Evolutionary conservation across 768 basidiomycete genomes (phyloP).

Genomic region (Infundibulicybe gibba): DNA sequence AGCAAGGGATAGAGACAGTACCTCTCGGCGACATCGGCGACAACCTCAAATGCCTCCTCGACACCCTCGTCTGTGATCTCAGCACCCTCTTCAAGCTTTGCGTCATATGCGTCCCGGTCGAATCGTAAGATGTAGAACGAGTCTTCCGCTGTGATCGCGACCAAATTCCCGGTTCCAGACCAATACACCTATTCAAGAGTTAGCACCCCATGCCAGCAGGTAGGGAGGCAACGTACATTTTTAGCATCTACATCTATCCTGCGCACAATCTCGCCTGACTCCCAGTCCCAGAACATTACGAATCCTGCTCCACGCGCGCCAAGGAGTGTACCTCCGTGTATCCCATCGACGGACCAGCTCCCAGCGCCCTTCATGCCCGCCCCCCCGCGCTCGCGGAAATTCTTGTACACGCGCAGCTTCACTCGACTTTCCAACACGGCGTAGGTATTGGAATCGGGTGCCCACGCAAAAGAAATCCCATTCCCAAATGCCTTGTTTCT

Average conservation of each 20-base stretch:
- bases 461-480: slow-evolving; percentile 95
- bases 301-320: slow-evolving; percentile 86
- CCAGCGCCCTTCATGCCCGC: slow-evolving; percentile 75
- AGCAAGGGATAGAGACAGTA: slow-evolving; percentile 21
- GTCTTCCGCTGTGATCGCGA: slow-evolving; percentile 85
- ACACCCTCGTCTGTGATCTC: slow-evolving; percentile 89
- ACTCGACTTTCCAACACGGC: slow-evolving; percentile 87
- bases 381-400: slow-evolving; percentile 82
- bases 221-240: slow-evolving; percentile 50
- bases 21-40: slow-evolving; percentile 86
- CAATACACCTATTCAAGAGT: slow-evolving; percentile 62
- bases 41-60: slow-evolving; percentile 93
- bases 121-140: slow-evolving; percentile 92
- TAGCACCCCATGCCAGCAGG: slow-evolving; percentile 1
- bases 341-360: slow-evolving; percentile 78
- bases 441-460: slow-evolving; percentile 93
- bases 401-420: slow-evolving; percentile 85
- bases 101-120: slow-evolving; percentile 83
- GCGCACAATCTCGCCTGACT: slow-evolving; percentile 89
- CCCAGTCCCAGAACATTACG: slow-evolving; percentile 99
- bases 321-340: slow-evolving; percentile 85
- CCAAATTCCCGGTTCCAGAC: slow-evolving; percentile 87
- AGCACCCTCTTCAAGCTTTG: slow-evolving; percentile 69
- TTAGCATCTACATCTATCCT: slow-evolving; percentile 95
- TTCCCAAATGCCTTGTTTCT: slow-evolving; percentile 96